Conservation (phyloP, 2,329 filamentous ascomycete species). For the Acarospora socialis region DNA sequence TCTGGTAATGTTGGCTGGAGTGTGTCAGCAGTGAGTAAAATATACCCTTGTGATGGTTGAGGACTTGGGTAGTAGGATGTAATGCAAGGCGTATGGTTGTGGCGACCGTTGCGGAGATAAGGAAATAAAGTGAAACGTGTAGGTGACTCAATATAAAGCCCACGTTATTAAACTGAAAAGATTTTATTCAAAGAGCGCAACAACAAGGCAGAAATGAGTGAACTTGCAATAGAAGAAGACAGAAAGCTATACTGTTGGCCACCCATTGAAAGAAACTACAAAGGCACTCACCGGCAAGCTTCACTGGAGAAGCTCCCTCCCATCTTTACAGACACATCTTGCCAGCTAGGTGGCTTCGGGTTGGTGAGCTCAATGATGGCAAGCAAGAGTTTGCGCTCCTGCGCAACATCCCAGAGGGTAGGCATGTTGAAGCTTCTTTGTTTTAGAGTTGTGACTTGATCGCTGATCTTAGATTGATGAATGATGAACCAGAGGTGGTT, state of each 20-base stretch:
- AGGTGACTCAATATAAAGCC: too few relatives aligned
- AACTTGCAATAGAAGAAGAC: neutral
- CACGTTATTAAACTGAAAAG: too few relatives aligned
- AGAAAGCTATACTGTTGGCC: neutral
- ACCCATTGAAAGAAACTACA: neutral
- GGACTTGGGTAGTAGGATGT: too few relatives aligned
- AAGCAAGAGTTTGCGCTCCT: neutral
- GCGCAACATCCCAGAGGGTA: neutral
- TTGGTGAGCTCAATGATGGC: neutral
- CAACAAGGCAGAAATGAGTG: neutral
- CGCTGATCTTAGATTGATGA: too few relatives aligned
- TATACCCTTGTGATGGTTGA: neutral
- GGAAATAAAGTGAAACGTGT: neutral
- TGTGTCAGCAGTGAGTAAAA: neutral
- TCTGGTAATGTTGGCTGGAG: neutral
- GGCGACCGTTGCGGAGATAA: neutral
- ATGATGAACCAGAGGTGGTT: too few relatives aligned
- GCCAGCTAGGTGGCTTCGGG: neutral
- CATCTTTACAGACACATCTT: neutral
- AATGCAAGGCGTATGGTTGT: neutral
- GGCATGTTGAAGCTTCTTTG: too few relatives aligned
- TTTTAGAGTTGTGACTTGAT: too few relatives aligned
- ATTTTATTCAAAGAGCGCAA: too few relatives aligned
- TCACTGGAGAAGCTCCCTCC: neutral
- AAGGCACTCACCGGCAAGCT: conserved; percentile 1